Percentiles rank a stretch among this genome's conserved stretches.
phyloP scores from a whole-genome alignment of 2,329 filamentous ascomycete genomes.

The Fusarium sp. region DNA sequence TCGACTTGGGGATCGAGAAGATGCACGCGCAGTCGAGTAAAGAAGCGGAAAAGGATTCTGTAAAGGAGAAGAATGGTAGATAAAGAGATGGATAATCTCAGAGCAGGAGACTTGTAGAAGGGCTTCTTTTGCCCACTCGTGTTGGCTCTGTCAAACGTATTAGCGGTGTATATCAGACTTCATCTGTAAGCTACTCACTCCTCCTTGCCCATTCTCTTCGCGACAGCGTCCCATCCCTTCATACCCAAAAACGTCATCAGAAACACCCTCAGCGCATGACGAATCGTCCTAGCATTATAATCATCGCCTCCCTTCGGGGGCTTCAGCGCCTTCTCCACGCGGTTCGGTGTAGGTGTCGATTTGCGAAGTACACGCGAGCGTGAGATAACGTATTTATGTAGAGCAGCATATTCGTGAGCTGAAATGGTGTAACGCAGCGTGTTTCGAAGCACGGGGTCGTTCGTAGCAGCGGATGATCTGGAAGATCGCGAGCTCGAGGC shows the following conservation, averaged over 20 bases:
- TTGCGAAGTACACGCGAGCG: conserved; percentile 70
- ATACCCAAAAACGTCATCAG: conserved; percentile 70
- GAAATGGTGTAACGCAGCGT: conserved; percentile 88
- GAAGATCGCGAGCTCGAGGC: conserved; percentile 38
- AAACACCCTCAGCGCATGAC: conserved; percentile 79
- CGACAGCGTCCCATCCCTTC: conserved; percentile 70
- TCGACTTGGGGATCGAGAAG: conserved; percentile 83
- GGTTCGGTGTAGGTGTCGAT: conserved; percentile 66
- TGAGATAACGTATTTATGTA: conserved; percentile 86
- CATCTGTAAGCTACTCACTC: conserved; percentile 54
- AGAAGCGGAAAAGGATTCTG: conserved; percentile 89
- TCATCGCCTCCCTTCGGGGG: conserved; percentile 63
- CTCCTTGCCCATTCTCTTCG: conserved; percentile 59
- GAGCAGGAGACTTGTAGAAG: conserved; percentile 73
- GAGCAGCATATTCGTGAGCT: conserved; percentile 83
- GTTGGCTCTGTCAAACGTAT: conserved; percentile 37
- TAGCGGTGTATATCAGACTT: not conserved
- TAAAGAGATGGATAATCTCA: conserved; percentile 84
- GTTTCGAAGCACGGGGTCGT: conserved; percentile 82
- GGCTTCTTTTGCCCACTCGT: conserved; percentile 60
- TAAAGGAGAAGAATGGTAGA: conserved; percentile 90
- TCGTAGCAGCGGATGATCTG: conserved; percentile 32
- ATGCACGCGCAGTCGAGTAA: conserved; percentile 80
- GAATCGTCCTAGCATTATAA: conserved; percentile 76
- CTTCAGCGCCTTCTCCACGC: conserved; percentile 59